Evolutionary conservation across 192 early-diverging fungal genomes (phyloP), one percentile per base, ranked within the genome.

Genomic region (Lunasporangiospora selenospora): DNA sequence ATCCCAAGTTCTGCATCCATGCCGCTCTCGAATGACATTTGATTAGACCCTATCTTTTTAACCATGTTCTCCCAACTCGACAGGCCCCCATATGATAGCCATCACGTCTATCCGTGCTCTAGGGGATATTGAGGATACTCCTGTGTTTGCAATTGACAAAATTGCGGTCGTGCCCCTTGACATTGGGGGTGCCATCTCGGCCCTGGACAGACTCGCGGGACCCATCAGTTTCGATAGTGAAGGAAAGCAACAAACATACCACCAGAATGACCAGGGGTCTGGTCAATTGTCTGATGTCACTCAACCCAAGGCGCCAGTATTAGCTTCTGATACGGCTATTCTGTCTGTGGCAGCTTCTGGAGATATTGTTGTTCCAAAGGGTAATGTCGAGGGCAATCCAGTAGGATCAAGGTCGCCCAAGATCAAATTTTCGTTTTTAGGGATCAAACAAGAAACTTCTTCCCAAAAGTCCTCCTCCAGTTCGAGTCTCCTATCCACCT

Each of bases 141-240:
- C 69, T 2, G 65, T 81, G 5, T 77, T 63, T 58, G 75, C 65
- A 10, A 75, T 81, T 18, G 62, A 69, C 50, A 79, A 64, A 43
- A 52, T 81, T 0, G 58, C 67, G 2, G 65, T 78, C 40, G 37
- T 81, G 44, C 66, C 66, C 13, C 59, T 79, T 49, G 57, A 77
- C 21, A 53, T 55, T 16, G 9, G 51, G 0, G 75, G 67, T 27
- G 65, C 80, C 1, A 15, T 43, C 36, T 70, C 18, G 32, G 58
- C 58, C 30, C 33, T 63, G 51, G 62, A 71, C 30, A 60, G 36
- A 52, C 23, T 49, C 9, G 57, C 48, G 1, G 60, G 46, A 44
- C 38, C 7, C 37, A 30, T 58, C 26, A 32, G 55, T 41, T 8
- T 32, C 29, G n/a, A 13, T 48, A 18, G 19, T 32, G n/a, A n/a